Evolutionary conservation across 2,329 filamentous ascomycete genomes (phyloP), one percentile per base, ranked within the genome.

Genomic region (Aspergillus persii): DNA sequence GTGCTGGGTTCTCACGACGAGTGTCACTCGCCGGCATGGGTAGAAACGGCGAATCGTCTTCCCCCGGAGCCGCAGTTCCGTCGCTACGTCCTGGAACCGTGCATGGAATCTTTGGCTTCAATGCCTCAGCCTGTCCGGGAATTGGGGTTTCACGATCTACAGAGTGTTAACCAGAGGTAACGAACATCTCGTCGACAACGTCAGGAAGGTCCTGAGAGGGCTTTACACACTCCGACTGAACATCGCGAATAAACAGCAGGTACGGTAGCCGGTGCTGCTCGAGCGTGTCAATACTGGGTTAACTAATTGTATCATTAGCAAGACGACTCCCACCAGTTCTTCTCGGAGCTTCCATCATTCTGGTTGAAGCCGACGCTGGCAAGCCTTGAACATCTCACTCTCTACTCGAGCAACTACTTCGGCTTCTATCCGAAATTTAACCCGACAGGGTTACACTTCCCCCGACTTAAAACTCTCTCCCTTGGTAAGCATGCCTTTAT

Each of bases 401-500:
- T 81, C 0, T 79, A 70, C 60, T 68, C 65, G 2, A 57, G 60
- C 3, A 63, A 72, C 2, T 76, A 75, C 50, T 80, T 76, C 63
- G 74, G 79, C 3, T 79, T 72, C 62, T 70, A 71, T 3, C 78
- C 77, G 0, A 70, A 71, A 27, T 69, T 77, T 52, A 70, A 79
- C 44, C 70, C 79, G 15, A 64, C 66, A 1, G 27, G 27, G 26
- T 57, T 66, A 63, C 54, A 61, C 15, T 77, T 81, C 31, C 76
- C 77, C 1, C 66, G 71, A 0, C 72, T 82, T 4, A 70, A 71
- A 41, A 69, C 74, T 0, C 70, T 83, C 1, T 67, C 71, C 0
- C 62, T 83, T 0, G 77, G 77, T 1, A 74, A 73, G 2, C 78
- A 74, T 15, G 71, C 74, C 7, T 80, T 83, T 52, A 71, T 71